Conservation (phyloP, 2,329 filamentous ascomycete genomes). For the Paecilomyces variotii region DNA sequence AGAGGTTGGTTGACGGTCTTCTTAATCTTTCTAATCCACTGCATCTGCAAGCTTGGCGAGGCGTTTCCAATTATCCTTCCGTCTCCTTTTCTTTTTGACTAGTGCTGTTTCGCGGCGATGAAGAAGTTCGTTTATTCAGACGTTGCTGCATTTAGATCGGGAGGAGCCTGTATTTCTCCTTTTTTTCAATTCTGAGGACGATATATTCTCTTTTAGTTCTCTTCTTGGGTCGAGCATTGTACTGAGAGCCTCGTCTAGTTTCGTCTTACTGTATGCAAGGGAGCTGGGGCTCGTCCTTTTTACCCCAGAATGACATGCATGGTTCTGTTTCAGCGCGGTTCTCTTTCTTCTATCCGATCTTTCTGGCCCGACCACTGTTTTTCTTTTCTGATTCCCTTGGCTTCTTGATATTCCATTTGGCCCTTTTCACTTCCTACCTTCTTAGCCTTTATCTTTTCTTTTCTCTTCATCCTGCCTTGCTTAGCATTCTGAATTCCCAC, state of each 20-base stretch:
- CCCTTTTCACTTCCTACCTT: background rate
- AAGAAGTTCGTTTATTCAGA: conserved; percentile 13
- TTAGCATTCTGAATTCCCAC: background rate
- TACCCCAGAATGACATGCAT: background rate
- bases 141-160: conserved; percentile 22
- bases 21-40: conserved; percentile 1
- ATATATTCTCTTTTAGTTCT: conserved; percentile 5
- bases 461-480: background rate
- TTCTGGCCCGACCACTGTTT: conserved; percentile 4
- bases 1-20: background rate
- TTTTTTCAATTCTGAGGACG: conserved; percentile 10
- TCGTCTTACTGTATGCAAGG: background rate
- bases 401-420: background rate
- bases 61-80: conserved; percentile 11
- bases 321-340: background rate
- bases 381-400: background rate
- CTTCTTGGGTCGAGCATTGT: background rate
- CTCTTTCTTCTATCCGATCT: conserved; percentile 3
- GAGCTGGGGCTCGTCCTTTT: conserved; percentile 4
- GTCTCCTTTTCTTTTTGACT: conserved; percentile 11
- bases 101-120: conserved; percentile 16
- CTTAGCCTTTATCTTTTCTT: background rate
- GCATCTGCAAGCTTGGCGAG: conserved; percentile 7
- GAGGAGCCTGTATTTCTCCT: conserved; percentile 19
- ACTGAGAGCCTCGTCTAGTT: background rate